Percentiles rank a stretch among this genome's conserved stretches.
These are phyloP conservation scores for Solanum dulcamara DNA, from an alignment of 257 asterid species.

Conservation along the genomic window DNA sequence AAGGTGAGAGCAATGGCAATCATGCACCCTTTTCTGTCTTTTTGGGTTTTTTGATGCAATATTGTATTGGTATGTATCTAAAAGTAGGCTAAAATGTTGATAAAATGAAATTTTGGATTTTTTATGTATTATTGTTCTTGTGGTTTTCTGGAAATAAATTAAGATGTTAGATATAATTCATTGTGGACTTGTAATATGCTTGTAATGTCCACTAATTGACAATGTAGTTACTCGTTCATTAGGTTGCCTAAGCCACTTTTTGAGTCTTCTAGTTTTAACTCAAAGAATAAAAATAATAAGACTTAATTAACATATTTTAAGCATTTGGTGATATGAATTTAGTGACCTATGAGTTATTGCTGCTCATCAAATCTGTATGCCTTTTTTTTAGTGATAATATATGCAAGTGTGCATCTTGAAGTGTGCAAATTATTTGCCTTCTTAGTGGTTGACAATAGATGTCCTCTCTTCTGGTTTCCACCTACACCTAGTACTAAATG, in stretches of 20 bases:
- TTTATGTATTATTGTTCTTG: background rate
- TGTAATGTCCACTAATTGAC: background rate
- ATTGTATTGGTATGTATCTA: background rate
- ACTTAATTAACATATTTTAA: background rate
- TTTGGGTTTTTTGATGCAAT: background rate
- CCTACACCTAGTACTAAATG: background rate
- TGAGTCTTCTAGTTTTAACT: background rate
- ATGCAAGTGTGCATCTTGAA: background rate
- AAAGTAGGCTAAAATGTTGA: background rate
- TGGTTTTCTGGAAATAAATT: background rate
- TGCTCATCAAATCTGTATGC: background rate
- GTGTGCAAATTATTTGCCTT: background rate
- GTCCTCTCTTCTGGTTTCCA: background rate
- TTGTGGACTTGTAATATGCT: background rate
- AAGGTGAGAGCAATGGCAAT: background rate
- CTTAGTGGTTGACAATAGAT: background rate
- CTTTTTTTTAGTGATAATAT: background rate
- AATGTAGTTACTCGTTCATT: background rate
- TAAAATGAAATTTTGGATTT: background rate
- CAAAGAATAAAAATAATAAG: background rate
- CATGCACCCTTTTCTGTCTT: background rate
- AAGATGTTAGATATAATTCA: background rate
- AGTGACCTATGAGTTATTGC: background rate
- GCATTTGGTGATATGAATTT: background rate
- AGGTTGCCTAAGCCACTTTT: background rate